Evolutionary conservation across 148 eudicot species (phyloP).

Genomic region (Rhododendron molle): DNA sequence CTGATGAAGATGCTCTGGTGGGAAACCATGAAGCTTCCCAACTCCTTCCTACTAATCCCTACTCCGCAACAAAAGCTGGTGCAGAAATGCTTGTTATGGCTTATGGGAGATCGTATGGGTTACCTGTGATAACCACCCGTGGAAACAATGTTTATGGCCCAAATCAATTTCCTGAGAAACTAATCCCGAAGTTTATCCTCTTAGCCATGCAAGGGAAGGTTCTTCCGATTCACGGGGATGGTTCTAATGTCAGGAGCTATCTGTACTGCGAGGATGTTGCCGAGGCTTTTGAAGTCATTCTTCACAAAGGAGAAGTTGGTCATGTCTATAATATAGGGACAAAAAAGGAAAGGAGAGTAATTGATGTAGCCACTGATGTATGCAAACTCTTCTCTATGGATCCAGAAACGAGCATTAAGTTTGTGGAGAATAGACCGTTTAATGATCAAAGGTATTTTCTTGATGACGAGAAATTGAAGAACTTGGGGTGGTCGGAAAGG

Average conservation of each 20-base stretch:
- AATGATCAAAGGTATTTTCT: conserved; percentile 81
- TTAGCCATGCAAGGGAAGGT: conserved; percentile 67
- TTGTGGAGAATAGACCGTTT: conserved; percentile 73
- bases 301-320: conserved; percentile 82
- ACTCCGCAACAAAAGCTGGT: conserved; percentile 86
- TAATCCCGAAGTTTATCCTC: conserved; percentile 78
- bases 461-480: conserved; percentile 60
- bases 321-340: conserved; percentile 82
- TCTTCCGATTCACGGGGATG: conserved; percentile 78
- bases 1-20: conserved; percentile 68
- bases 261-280: conserved; percentile 89
- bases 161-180: conserved; percentile 78
- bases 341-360: conserved; percentile 61
- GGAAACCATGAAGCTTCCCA: conserved; percentile 81
- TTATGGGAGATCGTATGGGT: conserved; percentile 68
- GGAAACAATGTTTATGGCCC: conserved; percentile 89
- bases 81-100: conserved; percentile 97
- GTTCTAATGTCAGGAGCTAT: conserved; percentile 75
- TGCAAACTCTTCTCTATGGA: conserved; percentile 54
- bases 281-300: conserved; percentile 73
- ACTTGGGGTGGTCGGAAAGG: conserved; percentile 63
- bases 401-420: conserved; percentile 45
- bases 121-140: conserved; percentile 75
- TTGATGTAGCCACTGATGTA: conserved; percentile 65
- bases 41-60: conserved; percentile 82